These are phyloP conservation scores for Collybiopsis confluens DNA, from an alignment of 768 basidiomycete species.

Conservation along the genomic window DNA sequence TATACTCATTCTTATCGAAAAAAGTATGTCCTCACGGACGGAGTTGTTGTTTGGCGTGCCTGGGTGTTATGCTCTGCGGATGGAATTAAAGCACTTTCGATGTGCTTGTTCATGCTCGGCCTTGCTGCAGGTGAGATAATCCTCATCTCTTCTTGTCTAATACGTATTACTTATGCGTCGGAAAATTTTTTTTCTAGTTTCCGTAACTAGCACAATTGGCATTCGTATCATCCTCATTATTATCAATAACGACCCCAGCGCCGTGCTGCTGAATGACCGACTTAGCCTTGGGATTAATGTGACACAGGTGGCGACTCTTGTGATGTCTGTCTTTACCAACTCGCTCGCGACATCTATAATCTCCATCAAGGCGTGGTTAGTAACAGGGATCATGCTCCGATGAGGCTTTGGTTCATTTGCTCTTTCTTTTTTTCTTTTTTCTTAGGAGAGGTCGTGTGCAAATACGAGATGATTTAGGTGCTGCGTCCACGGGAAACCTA, in stretches of 20 bases:
- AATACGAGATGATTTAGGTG: not conserved
- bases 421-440: too few species aligned
- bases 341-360: slow-evolving; percentile 12
- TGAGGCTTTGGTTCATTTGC: not conserved
- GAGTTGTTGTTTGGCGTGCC: slow-evolving; percentile 6
- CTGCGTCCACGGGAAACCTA: not conserved
- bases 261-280: not conserved
- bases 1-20: too few species aligned
- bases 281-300: slow-evolving; percentile 7
- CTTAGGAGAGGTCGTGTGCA: not conserved
- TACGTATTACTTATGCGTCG: not conserved
- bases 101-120: not conserved
- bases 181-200: too few species aligned
- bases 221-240: not conserved
- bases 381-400: not conserved
- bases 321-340: slow-evolving; percentile 13
- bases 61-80: slow-evolving; percentile 7
- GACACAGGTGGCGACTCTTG: slow-evolving; percentile 9
- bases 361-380: slow-evolving; percentile 9
- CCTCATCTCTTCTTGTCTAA: not conserved
- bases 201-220: not conserved
- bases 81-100: not conserved
- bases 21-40: slow-evolving; percentile 5
- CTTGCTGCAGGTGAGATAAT: not conserved
- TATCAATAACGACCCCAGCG: not conserved